Evolutionary conservation across 116 monocot genomes (phyloP).

Genomic region (Posidonia oceanica): DNA sequence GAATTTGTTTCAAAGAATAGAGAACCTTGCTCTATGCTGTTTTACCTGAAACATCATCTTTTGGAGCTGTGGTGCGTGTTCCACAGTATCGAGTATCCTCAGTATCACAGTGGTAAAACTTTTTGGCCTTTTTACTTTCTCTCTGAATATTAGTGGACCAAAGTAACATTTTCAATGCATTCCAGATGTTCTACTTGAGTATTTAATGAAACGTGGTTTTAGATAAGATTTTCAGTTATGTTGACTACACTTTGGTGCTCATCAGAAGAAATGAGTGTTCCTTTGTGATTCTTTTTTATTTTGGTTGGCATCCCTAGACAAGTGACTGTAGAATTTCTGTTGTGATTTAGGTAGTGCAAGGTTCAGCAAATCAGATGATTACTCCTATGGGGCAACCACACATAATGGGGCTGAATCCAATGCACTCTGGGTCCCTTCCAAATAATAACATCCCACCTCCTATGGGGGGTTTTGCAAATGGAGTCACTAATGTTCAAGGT

Average conservation of each 20-base stretch:
- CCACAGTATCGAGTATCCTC: too few relatives aligned
- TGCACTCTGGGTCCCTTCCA: conserved; percentile 38
- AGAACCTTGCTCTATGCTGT: too few relatives aligned
- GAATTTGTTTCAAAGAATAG: too few relatives aligned
- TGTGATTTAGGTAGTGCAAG: conserved; percentile 49
- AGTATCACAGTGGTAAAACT: too few relatives aligned
- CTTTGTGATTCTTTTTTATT: background rate
- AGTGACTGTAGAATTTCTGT: background rate
- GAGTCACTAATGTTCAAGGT: conserved; percentile 45
- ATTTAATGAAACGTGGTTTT: too few relatives aligned
- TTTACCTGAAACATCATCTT: too few relatives aligned
- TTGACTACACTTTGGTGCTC: too few relatives aligned
- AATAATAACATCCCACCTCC: conserved; percentile 18
- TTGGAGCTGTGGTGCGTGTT: too few relatives aligned
- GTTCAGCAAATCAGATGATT: conserved; percentile 62
- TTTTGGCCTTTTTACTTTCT: background rate
- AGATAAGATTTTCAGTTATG: too few relatives aligned
- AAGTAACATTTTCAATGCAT: background rate
- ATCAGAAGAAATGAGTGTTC: background rate
- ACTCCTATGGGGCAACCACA: conserved; percentile 45
- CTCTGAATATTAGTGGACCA: background rate
- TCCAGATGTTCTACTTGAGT: too few relatives aligned
- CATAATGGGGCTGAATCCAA: conserved; percentile 51
- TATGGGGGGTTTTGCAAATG: conserved; percentile 44
- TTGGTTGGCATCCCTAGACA: background rate